Percentiles rank a stretch among this genome's conserved stretches.
Conservation (phyloP, 768 basidiomycete species). For the Lactarius sp. region DNA sequence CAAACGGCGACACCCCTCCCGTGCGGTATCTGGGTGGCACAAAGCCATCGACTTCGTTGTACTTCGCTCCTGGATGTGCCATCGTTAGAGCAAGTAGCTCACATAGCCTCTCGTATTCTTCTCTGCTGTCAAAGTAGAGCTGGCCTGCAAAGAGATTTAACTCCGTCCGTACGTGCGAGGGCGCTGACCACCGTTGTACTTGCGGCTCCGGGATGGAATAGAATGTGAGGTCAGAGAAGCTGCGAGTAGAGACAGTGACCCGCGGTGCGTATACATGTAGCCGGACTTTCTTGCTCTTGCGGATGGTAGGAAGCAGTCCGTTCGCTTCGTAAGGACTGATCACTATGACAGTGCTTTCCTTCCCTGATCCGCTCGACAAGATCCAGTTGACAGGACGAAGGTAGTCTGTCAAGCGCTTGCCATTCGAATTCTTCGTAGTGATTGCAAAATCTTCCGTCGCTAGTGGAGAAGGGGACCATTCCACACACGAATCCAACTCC, state of each 20-base stretch:
- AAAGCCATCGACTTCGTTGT: constrained; percentile 3
- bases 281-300: background rate
- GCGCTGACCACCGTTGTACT: background rate
- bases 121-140: background rate
- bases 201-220: background rate
- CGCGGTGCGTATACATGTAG: constrained; percentile 5
- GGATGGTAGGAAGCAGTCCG: too few relatives aligned
- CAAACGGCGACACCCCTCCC: background rate
- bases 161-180: background rate
- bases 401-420: too few relatives aligned
- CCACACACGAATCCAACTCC: background rate
- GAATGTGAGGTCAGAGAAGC: constrained; percentile 2
- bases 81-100: background rate
- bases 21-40: constrained; percentile 6
- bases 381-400: too few relatives aligned
- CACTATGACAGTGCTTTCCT: too few relatives aligned
- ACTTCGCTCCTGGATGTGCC: background rate
- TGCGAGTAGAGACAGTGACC: background rate
- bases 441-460: too few relatives aligned
- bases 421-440: too few relatives aligned
- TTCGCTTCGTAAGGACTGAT: too few relatives aligned
- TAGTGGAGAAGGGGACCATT: too few relatives aligned
- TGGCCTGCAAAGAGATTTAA: background rate
- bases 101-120: constrained; percentile 3
- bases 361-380: too few relatives aligned